Evolutionary conservation across 495 filamentous ascomycete species (phyloP).

Genomic region (Lasiosphaeria hispida): DNA sequence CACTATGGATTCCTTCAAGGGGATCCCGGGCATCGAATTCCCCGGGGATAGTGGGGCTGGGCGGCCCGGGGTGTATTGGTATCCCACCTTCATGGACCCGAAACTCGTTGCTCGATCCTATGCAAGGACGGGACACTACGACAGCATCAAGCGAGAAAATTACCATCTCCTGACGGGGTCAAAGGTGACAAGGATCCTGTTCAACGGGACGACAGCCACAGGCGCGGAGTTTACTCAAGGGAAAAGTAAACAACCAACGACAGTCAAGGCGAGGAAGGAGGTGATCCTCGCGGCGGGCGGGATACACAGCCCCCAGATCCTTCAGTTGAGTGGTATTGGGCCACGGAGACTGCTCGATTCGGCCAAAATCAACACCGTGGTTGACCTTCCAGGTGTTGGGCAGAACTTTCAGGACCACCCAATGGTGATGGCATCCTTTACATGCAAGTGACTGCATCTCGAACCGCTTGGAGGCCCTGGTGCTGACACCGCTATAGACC

Average conservation of each 20-base stretch:
- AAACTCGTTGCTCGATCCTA: slow-evolving; percentile 38
- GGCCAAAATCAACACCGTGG: slow-evolving; percentile 42
- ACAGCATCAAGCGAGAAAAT: slow-evolving; percentile 33
- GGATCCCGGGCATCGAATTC: slow-evolving; percentile 41
- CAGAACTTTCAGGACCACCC: slow-evolving; percentile 59
- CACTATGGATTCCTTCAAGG: slow-evolving; percentile 37
- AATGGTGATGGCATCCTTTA: slow-evolving; percentile 31
- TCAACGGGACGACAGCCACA: slow-evolving; percentile 36
- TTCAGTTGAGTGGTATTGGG: slow-evolving; percentile 57
- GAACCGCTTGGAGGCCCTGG: background rate
- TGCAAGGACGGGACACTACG: slow-evolving; percentile 41
- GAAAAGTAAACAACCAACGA: slow-evolving; percentile 19
- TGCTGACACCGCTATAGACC: slow-evolving; percentile 20
- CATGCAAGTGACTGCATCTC: slow-evolving; percentile 25
- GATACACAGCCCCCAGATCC: slow-evolving; percentile 56
- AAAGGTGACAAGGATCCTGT: slow-evolving; percentile 35
- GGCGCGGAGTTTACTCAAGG: slow-evolving; percentile 32
- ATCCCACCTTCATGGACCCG: slow-evolving; percentile 46
- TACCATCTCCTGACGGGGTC: slow-evolving; percentile 40
- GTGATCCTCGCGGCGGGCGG: slow-evolving; percentile 59
- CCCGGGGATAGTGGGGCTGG: slow-evolving; percentile 42
- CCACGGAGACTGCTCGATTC: slow-evolving; percentile 39
- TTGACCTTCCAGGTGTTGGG: slow-evolving; percentile 55
- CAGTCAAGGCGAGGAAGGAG: slow-evolving; percentile 49
- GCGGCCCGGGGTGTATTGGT: slow-evolving; percentile 43